Percentiles rank a stretch among this genome's conserved stretches.
These are phyloP conservation scores for Wallemia ichthyophaga DNA, from an alignment of 1,284 basidiomycete genomes.

Conservation along the genomic window DNA sequence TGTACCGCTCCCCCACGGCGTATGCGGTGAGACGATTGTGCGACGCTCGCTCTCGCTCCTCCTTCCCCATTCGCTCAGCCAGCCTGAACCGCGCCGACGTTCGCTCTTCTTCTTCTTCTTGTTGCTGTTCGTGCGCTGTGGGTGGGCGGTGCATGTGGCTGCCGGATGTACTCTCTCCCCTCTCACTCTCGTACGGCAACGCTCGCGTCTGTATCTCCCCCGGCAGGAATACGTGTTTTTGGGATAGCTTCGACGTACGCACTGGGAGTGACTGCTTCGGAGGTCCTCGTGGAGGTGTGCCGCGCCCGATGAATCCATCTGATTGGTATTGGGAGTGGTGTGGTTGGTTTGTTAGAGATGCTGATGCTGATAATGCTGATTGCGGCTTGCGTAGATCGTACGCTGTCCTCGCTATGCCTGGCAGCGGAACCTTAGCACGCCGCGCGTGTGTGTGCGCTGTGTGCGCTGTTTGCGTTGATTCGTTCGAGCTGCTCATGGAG, in stretches of 20 bases:
- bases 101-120: conserved; percentile 13
- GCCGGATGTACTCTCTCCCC: too few species aligned
- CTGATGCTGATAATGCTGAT: neutral
- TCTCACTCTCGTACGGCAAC: conserved; percentile 20
- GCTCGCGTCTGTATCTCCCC: conserved; percentile 70
- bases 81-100: conserved; percentile 28
- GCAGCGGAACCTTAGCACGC: neutral
- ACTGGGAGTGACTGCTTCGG: conserved; percentile 18
- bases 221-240: conserved; percentile 69
- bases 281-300: neutral
- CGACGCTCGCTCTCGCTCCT: conserved; percentile 38
- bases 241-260: conserved; percentile 64
- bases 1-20: conserved; percentile 50
- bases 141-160: conserved; percentile 10
- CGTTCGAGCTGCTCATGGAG: too few species aligned
- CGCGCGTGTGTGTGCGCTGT: too few species aligned
- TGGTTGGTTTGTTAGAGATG: neutral
- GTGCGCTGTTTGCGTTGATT: too few species aligned
- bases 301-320: neutral
- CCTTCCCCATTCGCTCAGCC: conserved; percentile 48
- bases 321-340: neutral
- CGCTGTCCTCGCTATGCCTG: neutral
- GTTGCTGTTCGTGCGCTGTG: conserved; percentile 12
- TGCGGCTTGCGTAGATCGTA: neutral
- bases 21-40: conserved; percentile 56